Evolutionary conservation across 2,329 filamentous ascomycete genomes (phyloP).

Genomic region (Xylariaceae sp.): DNA sequence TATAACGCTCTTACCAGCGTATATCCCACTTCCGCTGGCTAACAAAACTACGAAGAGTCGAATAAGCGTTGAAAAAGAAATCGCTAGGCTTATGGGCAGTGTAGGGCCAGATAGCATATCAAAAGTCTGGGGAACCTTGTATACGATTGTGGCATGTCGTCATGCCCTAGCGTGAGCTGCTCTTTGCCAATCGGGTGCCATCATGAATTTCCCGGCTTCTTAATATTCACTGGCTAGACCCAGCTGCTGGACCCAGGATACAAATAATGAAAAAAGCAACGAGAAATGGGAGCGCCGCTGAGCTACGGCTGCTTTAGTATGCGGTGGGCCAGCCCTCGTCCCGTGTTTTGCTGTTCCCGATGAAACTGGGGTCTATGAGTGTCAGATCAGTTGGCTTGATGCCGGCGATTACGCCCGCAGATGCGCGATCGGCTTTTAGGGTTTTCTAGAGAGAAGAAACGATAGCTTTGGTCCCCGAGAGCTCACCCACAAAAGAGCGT

Average conservation of each 20-base stretch:
- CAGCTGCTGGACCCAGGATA: conserved; percentile 6
- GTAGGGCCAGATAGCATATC: neutral
- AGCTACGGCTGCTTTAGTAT: neutral
- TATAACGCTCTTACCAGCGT: neutral
- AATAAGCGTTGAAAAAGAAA: neutral
- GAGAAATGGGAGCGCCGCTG: conserved; percentile 3
- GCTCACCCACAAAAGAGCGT: neutral
- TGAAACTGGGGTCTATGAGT: too few relatives aligned
- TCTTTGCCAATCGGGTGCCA: conserved; percentile 1
- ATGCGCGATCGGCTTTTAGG: too few relatives aligned
- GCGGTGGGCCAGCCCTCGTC: neutral
- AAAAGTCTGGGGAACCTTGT: conserved; percentile 18
- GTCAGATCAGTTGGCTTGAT: too few relatives aligned
- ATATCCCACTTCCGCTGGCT: neutral
- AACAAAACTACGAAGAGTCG: neutral
- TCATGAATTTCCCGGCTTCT: conserved; percentile 2
- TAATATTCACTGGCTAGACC: neutral
- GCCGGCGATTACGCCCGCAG: too few relatives aligned
- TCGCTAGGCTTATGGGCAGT: neutral
- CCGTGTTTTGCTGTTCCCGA: neutral
- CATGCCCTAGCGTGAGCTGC: neutral
- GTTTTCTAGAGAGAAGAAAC: too few relatives aligned
- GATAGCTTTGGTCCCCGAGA: neutral
- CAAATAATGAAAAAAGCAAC: conserved; percentile 11
- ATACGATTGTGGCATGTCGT: conserved; percentile 5